A percentile compares a stretch with the other conserved stretches of the same genome.
Conservation (phyloP, 441 rosid genomes). For the Gossypium gossypioides region DNA sequence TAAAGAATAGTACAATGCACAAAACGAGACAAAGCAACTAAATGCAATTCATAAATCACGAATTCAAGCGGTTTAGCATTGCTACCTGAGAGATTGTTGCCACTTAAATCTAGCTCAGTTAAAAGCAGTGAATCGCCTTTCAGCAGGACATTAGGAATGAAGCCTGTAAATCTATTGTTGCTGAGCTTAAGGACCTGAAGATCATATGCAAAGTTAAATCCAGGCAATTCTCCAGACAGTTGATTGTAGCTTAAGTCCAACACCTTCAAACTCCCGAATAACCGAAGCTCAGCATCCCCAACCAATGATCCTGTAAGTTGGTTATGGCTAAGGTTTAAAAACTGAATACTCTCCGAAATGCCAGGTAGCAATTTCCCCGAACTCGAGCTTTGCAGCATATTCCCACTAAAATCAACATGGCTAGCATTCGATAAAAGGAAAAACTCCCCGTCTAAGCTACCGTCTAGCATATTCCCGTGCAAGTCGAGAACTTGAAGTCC, state of each 20-base stretch:
- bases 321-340: constrained; percentile 75
- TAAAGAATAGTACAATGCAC: constrained; percentile 11
- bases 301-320: constrained; percentile 77
- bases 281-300: constrained; percentile 44
- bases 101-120: constrained; percentile 74
- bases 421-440: constrained; percentile 74
- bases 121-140: constrained; percentile 84
- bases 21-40: neutral
- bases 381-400: constrained; percentile 53
- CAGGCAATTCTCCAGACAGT: constrained; percentile 84
- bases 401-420: constrained; percentile 68
- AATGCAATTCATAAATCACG: neutral
- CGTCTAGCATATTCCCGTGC: constrained; percentile 69
- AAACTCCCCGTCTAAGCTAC: constrained; percentile 65
- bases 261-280: constrained; percentile 65
- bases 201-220: constrained; percentile 76
- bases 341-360: constrained; percentile 68
- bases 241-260: constrained; percentile 87
- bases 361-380: constrained; percentile 60
- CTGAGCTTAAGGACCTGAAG: constrained; percentile 85
- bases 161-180: constrained; percentile 75
- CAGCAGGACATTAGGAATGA: constrained; percentile 66
- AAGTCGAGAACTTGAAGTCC: constrained; percentile 73
- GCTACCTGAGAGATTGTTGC: constrained; percentile 88
- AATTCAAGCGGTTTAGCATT: neutral